A percentile compares a stretch with the other conserved stretches of the same genome.
phyloP scores from a whole-genome alignment of 2,329 filamentous ascomycete genomes.

The Phoma sp. region DNA sequence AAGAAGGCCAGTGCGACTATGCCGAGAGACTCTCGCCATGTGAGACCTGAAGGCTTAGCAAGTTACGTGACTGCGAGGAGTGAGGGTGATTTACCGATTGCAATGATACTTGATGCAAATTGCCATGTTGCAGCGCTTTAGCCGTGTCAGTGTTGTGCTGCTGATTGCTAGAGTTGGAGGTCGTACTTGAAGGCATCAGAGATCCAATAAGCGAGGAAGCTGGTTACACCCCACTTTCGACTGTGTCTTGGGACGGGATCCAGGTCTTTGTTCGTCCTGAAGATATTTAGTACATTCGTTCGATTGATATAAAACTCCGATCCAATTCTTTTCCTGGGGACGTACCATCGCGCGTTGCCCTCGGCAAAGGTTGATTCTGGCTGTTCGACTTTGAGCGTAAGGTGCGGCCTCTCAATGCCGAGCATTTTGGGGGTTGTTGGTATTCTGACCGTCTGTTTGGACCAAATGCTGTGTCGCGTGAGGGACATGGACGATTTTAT shows the following conservation, averaged over 20 bases:
- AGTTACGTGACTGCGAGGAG: background rate
- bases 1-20: conserved; percentile 62
- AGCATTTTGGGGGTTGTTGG: conserved; percentile 30
- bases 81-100: conserved; percentile 37
- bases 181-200: conserved; percentile 59
- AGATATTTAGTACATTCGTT: background rate
- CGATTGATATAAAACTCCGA: background rate
- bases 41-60: conserved; percentile 51
- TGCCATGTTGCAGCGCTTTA: conserved; percentile 61
- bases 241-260: conserved; percentile 56
- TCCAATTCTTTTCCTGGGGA: background rate
- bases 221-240: conserved; percentile 57
- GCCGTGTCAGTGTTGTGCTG: background rate
- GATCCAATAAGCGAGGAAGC: conserved; percentile 61
- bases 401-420: conserved; percentile 48
- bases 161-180: background rate
- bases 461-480: background rate
- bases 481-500: conserved; percentile 10
- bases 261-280: conserved; percentile 57
- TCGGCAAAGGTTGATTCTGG: conserved; percentile 56
- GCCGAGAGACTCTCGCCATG: conserved; percentile 62
- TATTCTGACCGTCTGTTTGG: too few relatives aligned
- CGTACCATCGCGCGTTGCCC: conserved; percentile 46
- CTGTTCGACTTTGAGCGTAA: conserved; percentile 53
- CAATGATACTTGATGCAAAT: conserved; percentile 51